Conservation (phyloP, 306 rosid species). For the Sophora flavescens region DNA sequence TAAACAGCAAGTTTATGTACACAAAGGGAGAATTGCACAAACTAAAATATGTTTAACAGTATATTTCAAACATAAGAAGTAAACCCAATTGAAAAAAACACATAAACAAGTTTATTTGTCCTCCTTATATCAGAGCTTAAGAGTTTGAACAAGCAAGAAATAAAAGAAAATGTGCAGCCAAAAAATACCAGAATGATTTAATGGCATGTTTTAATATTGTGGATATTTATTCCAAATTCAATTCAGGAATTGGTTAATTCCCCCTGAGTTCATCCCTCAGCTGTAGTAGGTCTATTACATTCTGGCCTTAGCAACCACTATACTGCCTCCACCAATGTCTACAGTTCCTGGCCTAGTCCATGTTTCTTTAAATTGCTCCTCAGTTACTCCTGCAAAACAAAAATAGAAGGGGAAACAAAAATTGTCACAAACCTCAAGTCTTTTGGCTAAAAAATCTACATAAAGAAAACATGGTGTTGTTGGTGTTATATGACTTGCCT, state of each 20-base stretch:
- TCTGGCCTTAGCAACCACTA: slow-evolving; percentile 86
- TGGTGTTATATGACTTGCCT: slow-evolving; percentile 56
- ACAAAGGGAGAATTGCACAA: neutral
- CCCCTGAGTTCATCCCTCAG: slow-evolving; percentile 1
- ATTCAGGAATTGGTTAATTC: slow-evolving; percentile 15
- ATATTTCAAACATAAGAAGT: slow-evolving; percentile 15
- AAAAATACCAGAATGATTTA: slow-evolving; percentile 32
- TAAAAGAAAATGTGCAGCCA: neutral
- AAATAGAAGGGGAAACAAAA: neutral
- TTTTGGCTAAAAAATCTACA: neutral
- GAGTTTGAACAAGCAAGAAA: slow-evolving; percentile 38
- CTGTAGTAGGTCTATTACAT: slow-evolving; percentile 52
- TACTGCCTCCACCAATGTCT: slow-evolving; percentile 60
- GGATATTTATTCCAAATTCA: slow-evolving; percentile 44
- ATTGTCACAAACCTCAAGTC: neutral
- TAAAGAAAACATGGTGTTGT: neutral
- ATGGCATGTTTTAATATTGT: slow-evolving; percentile 21
- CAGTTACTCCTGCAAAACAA: slow-evolving; percentile 81
- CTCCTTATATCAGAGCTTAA: neutral
- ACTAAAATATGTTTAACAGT: slow-evolving; percentile 35
- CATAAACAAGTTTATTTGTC: slow-evolving; percentile 36
- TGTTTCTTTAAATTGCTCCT: slow-evolving; percentile 89
- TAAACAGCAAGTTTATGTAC: neutral
- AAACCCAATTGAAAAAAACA: slow-evolving; percentile 32
- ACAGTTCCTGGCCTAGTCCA: slow-evolving; percentile 87